Conservation (phyloP, 768 basidiomycete species). For the Leccinum aurantiacum region DNA sequence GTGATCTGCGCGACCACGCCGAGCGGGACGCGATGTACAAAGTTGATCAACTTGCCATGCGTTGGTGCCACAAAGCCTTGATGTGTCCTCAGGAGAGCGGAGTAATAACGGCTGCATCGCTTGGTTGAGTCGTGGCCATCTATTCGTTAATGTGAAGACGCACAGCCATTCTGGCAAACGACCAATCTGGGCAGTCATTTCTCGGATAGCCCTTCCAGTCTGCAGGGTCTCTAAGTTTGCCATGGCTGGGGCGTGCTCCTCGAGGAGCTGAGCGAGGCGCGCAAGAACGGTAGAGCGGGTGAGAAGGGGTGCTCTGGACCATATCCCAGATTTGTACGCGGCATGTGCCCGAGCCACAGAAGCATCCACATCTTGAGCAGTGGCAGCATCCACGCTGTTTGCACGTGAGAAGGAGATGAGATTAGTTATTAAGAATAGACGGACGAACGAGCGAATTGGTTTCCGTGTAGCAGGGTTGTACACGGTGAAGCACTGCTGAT, state of each 20-base stretch:
- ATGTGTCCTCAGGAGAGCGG: constrained; percentile 69
- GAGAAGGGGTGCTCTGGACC: constrained; percentile 62
- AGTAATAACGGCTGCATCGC: constrained; percentile 65
- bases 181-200: constrained; percentile 78
- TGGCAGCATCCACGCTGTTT: constrained; percentile 54
- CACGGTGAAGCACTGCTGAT: constrained; percentile 39
- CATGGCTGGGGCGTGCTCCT: constrained; percentile 54
- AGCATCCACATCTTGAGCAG: constrained; percentile 47
- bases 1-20: constrained; percentile 91
- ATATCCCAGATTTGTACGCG: constrained; percentile 63
- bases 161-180: constrained; percentile 87
- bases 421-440: constrained; percentile 44
- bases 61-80: constrained; percentile 73
- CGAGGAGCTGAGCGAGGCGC: constrained; percentile 61
- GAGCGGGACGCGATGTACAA: constrained; percentile 75
- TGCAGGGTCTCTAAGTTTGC: constrained; percentile 70
- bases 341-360: constrained; percentile 57
- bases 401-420: neutral
- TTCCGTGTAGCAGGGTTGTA: constrained; percentile 70
- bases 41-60: constrained; percentile 76
- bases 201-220: constrained; percentile 78
- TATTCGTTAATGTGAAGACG: constrained; percentile 26
- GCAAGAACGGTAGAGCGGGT: constrained; percentile 66
- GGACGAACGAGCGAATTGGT: constrained; percentile 54
- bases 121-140: constrained; percentile 3